Base-by-base conservation (phyloP, 2,329 filamentous ascomycete genomes). In the Polytolypa hystricis region DNA sequence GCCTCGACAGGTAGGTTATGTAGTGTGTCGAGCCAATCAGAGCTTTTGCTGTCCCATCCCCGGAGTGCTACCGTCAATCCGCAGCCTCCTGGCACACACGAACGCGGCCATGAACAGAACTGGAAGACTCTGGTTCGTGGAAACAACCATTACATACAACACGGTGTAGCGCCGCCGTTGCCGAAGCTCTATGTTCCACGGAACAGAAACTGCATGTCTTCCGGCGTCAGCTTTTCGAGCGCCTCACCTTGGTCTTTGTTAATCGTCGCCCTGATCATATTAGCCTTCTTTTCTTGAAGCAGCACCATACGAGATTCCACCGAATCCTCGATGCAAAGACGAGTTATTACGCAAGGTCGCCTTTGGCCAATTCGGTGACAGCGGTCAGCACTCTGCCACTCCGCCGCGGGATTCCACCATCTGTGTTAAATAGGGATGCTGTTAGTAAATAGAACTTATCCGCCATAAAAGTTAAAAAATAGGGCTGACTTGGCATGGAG, bases 351-450 rank as follows among this genome's bases (percentile, higher is more conserved):
- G 56, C 91, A 96, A 18, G 89, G 89, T 5, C 91, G 81, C 31
- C 79, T 84, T 65, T 98, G 91, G 20, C 91, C 91, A 48, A 96
- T 98, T 38, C 91, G 86, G 62, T 96, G 91, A 54, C 82, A 86
- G 46, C 84, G 75, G 57, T 98, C 91, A 2, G 91, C 91, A 43
- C 83, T 91, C 62, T 98, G 91, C 91, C 91, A 98, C 64, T 98
- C 91, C 0, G 89, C 89, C n/a, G 87, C 87, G n/a, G 91, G 91
- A 49, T 96, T 96, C 91, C 91, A 98, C 91, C 91, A 96, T 48
- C 82, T 86, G 47, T 23, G 43, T 11, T 16, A 14, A 12, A 23
- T 12, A 14, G 6, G 4, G 16, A 16, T 14, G 25, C 23, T 18
- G 23, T 19, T 20, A 17, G 15, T 27, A 29, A 25, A 38, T 10